Base-by-base conservation (phyloP, 768 basidiomycete genomes). In the Leccinum boreale region DNA sequence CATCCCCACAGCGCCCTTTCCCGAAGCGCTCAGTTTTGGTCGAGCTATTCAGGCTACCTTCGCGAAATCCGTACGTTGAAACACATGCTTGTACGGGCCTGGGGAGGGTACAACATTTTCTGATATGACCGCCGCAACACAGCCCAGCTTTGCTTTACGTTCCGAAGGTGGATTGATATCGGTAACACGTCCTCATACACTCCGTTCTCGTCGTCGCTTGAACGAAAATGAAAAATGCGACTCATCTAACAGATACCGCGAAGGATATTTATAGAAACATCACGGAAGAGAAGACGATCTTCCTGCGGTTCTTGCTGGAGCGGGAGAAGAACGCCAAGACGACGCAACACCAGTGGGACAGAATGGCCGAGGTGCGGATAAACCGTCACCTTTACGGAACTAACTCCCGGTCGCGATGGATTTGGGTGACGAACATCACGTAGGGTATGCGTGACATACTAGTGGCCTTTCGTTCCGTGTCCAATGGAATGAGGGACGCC, bases 11-110 rank as follows among this genome's bases (percentile, higher is more conserved):
- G 89, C 55, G 87, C 90, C 12, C 72, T 92, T 10, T 84, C 89
- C 15, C 77, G 89, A 50, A 91, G 90, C 66, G 83, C 89, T 8
- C 90, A 92, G 65, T 87, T 85, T 65, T 92, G 90, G 90, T 90
- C 90, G 4, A 90, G 87, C 56, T 91, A 90, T 70, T 92, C 90
- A 3, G 90, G 90, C 0, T 90, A 92, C 71, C 77, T 92, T 52
- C 82, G 89, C 46, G 89, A 91, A 77, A 78, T 89, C 56, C 82
- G 89, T 88, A 67, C 69, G 88, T 83, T 56, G 60, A 61, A 60
- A 64, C 55, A 24, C 39, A n/a, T 50, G 1, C n/a, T 21, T 31
- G 47, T n/a, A 17, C 3, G 3, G 47, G 15, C 17, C 5, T 24
- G 17, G 14, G 15, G 23, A 17, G 47, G 47, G 15, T 17, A 5